Percentiles rank a stretch among this genome's conserved stretches.
Conservation (phyloP, 2,329 filamentous ascomycete species). For the Raffaelea arxii region DNA sequence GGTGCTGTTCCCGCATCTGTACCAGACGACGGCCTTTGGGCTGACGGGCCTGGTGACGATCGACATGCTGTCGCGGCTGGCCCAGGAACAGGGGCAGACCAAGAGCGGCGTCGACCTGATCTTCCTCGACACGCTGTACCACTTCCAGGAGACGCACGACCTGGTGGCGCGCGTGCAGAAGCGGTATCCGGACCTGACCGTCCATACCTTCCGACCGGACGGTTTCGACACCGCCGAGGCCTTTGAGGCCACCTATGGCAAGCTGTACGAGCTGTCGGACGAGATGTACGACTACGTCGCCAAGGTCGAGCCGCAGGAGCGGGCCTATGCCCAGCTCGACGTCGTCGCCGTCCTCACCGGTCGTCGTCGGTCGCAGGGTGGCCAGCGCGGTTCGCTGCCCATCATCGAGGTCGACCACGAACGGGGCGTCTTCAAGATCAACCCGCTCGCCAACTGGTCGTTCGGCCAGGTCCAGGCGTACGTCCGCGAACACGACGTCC, state of each 20-base stretch:
- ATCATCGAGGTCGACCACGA: slow-evolving; percentile 88
- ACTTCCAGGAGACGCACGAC: slow-evolving; percentile 68
- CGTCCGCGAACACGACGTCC: slow-evolving; percentile 75
- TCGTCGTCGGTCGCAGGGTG: slow-evolving; percentile 83
- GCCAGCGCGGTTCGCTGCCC: slow-evolving; percentile 79
- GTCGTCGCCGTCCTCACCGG: slow-evolving; percentile 90
- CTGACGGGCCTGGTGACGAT: slow-evolving; percentile 72
- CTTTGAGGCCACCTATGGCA: slow-evolving; percentile 75
- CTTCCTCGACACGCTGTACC: slow-evolving; percentile 77
- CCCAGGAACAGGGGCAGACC: slow-evolving; percentile 31
- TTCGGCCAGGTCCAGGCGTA: slow-evolving; percentile 87
- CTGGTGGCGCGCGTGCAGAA: slow-evolving; percentile 65
- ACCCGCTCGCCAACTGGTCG: slow-evolving; percentile 88
- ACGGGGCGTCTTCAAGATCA: slow-evolving; percentile 89
- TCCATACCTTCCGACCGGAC: slow-evolving; percentile 86
- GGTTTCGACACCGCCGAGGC: slow-evolving; percentile 62
- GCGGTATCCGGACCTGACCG: slow-evolving; percentile 66
- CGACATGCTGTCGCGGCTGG: slow-evolving; percentile 73
- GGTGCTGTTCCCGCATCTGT: slow-evolving; percentile 80
- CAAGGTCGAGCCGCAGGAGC: slow-evolving; percentile 93
- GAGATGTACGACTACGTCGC: slow-evolving; percentile 94
- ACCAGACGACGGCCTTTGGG: slow-evolving; percentile 76
- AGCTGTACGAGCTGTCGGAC: slow-evolving; percentile 74
- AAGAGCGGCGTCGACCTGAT: slow-evolving; percentile 48
- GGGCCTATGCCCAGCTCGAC: slow-evolving; percentile 77